A percentile compares a stretch with the other conserved stretches of the same genome.
phyloP scores from a whole-genome alignment of 2,329 filamentous ascomycete species.

The Aspergillus caelatus region DNA sequence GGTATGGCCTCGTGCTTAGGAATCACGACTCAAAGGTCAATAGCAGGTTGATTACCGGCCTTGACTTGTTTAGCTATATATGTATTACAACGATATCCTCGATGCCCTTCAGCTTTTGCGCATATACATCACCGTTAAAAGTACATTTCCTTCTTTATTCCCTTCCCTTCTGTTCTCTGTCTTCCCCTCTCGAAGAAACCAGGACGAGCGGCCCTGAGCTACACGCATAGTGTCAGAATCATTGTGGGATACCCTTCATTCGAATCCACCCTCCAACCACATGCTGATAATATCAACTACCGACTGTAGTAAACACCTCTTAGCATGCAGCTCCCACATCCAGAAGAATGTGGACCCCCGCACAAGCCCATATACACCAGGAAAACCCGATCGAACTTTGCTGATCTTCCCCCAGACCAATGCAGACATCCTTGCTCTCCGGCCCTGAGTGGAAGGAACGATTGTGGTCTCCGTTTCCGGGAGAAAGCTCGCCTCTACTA shows the following conservation, averaged over 20 bases:
- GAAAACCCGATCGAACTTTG: background rate
- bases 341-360: background rate
- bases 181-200: too few relatives aligned
- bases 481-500: constrained; percentile 1
- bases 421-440: background rate
- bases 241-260: background rate
- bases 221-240: too few relatives aligned
- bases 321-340: background rate
- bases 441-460: background rate
- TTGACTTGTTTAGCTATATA: background rate
- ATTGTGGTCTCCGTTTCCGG: background rate
- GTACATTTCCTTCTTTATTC: background rate
- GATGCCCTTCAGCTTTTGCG: background rate
- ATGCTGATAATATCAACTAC: background rate
- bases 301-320: background rate
- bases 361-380: background rate
- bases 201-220: too few relatives aligned
- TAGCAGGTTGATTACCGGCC: background rate
- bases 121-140: too few relatives aligned
- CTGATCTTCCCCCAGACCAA: constrained; percentile 3
- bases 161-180: too few relatives aligned
- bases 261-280: background rate
- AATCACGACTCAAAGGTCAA: background rate
- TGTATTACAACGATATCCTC: background rate
- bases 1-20: too few relatives aligned